phyloP scores from a whole-genome alignment of 2,329 filamentous ascomycete species.

The Alternaria ventricosa region DNA sequence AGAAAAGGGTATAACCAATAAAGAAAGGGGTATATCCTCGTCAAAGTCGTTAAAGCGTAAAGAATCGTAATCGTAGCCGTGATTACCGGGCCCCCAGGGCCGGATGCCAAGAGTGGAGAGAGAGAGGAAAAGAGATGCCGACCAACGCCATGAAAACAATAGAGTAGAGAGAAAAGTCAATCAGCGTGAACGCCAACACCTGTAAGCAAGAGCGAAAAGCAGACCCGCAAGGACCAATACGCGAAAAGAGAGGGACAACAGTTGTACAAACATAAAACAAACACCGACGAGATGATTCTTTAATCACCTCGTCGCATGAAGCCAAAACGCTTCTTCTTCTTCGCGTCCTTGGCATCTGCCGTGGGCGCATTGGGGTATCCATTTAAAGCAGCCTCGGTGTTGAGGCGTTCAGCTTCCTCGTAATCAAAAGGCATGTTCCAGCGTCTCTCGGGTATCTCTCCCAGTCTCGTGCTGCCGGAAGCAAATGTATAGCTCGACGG shows the following conservation, averaged over 20 bases:
- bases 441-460: constrained; percentile 55
- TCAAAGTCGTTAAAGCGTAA: constrained; percentile 11
- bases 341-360: constrained; percentile 8
- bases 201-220: not conserved
- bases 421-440: constrained; percentile 54
- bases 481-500: constrained; percentile 53
- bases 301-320: constrained; percentile 15
- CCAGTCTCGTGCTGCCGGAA: constrained; percentile 56
- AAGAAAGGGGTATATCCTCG: constrained; percentile 14
- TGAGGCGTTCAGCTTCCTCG: constrained; percentile 50
- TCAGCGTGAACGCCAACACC: not conserved
- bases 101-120: constrained; percentile 6
- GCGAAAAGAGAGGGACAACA: not conserved
- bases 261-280: constrained; percentile 4
- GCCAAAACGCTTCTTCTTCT: constrained; percentile 14
- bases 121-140: not conserved
- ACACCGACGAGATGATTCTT: not conserved
- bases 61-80: constrained; percentile 12
- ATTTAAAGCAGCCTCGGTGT: constrained; percentile 44
- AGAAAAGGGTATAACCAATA: not conserved
- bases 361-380: constrained; percentile 13
- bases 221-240: not conserved
- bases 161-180: not conserved
- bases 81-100: constrained; percentile 12
- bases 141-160: not conserved